Conservation (phyloP, 2,329 filamentous ascomycete genomes). For the Macroventuria anomochaeta region DNA sequence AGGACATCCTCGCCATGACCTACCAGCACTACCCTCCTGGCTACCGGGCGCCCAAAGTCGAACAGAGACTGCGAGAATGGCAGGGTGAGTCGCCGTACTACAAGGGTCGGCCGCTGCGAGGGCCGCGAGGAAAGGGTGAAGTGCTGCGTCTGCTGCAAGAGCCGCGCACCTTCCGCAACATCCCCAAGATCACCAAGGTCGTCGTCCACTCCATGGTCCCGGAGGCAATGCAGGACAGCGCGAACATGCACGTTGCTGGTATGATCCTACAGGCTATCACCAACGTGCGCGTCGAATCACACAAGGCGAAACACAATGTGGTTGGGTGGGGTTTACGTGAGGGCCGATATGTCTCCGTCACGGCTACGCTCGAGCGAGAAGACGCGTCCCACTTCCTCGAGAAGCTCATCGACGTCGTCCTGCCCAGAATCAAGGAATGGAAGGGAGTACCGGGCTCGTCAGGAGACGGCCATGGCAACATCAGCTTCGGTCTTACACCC, state of each 20-base stretch:
- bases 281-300: slow-evolving; percentile 74
- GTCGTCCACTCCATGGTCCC: slow-evolving; percentile 79
- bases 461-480: slow-evolving; percentile 87
- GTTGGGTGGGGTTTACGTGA: slow-evolving; percentile 75
- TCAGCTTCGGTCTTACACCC: slow-evolving; percentile 78
- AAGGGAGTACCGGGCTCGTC: slow-evolving; percentile 76
- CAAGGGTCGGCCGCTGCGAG: slow-evolving; percentile 85
- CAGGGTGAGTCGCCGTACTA: slow-evolving; percentile 92
- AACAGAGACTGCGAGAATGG: slow-evolving; percentile 80
- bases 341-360: slow-evolving; percentile 76
- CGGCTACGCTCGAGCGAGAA: slow-evolving; percentile 77
- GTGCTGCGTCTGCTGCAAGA: slow-evolving; percentile 71
- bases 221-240: slow-evolving; percentile 71
- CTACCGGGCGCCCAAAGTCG: slow-evolving; percentile 63
- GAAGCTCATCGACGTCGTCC: slow-evolving; percentile 86
- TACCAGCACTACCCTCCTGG: slow-evolving; percentile 88
- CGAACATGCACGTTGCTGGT: slow-evolving; percentile 80
- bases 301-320: slow-evolving; percentile 73
- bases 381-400: slow-evolving; percentile 89
- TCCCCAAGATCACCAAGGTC: slow-evolving; percentile 81
- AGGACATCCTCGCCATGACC: slow-evolving; percentile 86
- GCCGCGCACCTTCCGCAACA: slow-evolving; percentile 77
- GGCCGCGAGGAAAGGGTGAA: slow-evolving; percentile 78
- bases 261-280: slow-evolving; percentile 87
- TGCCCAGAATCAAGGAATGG: slow-evolving; percentile 97